These are phyloP conservation scores for Russula ochroleuca DNA, from an alignment of 768 basidiomycete genomes.

Conservation along the genomic window DNA sequence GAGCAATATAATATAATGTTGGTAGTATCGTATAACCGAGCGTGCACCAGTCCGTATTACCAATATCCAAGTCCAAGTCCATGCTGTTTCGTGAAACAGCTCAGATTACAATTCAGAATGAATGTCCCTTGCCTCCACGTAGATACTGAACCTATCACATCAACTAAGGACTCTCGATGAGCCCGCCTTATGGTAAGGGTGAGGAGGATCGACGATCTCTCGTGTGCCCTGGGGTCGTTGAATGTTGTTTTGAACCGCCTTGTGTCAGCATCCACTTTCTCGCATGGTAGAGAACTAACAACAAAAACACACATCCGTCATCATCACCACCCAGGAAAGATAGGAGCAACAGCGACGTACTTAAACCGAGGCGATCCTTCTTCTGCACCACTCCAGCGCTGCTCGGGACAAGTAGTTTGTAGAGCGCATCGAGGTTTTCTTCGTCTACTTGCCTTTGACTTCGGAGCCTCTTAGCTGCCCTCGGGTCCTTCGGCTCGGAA, in stretches of 20 bases:
- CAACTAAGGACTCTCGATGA: not conserved
- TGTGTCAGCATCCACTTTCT: not conserved
- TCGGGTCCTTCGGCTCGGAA: conserved; percentile 1
- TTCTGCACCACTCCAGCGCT: not conserved
- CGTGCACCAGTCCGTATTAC: not conserved
- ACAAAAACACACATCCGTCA: not conserved
- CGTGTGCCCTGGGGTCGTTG: not conserved
- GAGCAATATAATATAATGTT: not conserved
- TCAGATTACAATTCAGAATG: not conserved
- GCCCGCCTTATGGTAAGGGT: not conserved
- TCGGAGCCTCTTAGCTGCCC: conserved; percentile 11
- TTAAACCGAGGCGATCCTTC: conserved; percentile 12
- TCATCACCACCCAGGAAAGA: not conserved
- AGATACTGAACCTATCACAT: not conserved
- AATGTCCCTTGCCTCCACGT: not conserved
- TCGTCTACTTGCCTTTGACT: not conserved
- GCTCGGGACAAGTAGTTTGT: not conserved
- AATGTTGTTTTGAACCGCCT: not conserved
- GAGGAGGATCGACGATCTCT: too few relatives aligned
- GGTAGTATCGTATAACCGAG: not conserved
- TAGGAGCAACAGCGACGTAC: not conserved
- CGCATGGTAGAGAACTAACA: conserved; percentile 1
- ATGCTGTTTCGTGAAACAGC: not conserved
- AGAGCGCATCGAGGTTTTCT: not conserved
- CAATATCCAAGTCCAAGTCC: not conserved